These are phyloP conservation scores for Scutellaria barbata DNA, from an alignment of 257 asterid species.

Conservation along the genomic window DNA sequence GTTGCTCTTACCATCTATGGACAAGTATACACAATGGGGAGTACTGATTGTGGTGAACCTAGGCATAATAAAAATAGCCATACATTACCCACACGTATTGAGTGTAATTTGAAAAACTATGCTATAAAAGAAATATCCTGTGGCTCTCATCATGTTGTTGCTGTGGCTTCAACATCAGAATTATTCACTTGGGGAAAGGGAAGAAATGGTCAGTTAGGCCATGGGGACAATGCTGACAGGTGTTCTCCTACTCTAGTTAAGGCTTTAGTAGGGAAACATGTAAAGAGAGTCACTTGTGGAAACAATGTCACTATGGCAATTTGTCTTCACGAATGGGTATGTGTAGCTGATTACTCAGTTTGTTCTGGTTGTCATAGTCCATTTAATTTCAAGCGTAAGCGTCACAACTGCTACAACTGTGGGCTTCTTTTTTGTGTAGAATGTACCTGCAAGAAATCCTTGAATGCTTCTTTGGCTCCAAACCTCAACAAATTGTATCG, in stretches of 20 bases:
- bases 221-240: conserved; percentile 60
- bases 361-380: conserved; percentile 67
- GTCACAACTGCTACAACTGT: conserved; percentile 77
- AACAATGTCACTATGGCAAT: conserved; percentile 63
- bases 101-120: conserved; percentile 50
- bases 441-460: conserved; percentile 61
- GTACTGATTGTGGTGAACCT: conserved; percentile 35
- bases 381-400: conserved; percentile 61
- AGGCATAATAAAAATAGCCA: conserved; percentile 43
- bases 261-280: conserved; percentile 59
- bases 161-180: conserved; percentile 60
- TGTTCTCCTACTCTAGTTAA: conserved; percentile 61
- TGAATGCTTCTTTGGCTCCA: conserved; percentile 74
- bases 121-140: conserved; percentile 65
- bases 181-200: conserved; percentile 84
- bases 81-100: conserved; percentile 40
- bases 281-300: conserved; percentile 63
- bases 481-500: conserved; percentile 54
- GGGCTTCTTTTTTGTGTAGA: conserved; percentile 69
- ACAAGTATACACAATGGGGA: conserved; percentile 67
- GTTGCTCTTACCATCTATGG: conserved; percentile 72
- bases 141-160: conserved; percentile 75
- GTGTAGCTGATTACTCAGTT: conserved; percentile 48
- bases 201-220: conserved; percentile 72
- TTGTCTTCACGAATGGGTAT: conserved; percentile 54